Percentiles rank a stretch among this genome's conserved stretches.
Evolutionary conservation across 768 basidiomycete genomes (phyloP).

Genomic region (Mrakia frigida): DNA sequence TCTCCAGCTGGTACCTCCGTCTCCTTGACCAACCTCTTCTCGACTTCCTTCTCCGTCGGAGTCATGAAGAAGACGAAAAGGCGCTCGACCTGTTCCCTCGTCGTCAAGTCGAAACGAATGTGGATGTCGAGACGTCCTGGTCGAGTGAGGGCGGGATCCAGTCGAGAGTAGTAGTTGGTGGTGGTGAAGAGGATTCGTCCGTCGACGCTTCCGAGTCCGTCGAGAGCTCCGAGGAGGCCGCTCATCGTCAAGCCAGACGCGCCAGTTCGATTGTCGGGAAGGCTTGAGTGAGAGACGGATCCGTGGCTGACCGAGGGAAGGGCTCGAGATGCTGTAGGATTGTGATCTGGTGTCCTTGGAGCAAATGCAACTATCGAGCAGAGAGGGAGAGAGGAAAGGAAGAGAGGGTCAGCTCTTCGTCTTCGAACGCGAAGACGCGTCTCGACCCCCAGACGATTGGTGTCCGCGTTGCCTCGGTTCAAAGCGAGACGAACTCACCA

Average conservation of each 20-base stretch:
- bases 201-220: conserved; percentile 72
- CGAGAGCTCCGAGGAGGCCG: conserved; percentile 69
- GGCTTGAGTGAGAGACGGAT: too few species aligned
- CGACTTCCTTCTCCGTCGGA: conserved; percentile 26
- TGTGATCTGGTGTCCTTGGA: too few species aligned
- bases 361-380: conserved; percentile 15
- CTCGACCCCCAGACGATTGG: too few species aligned
- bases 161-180: conserved; percentile 47
- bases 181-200: conserved; percentile 75
- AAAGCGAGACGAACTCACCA: conserved; percentile 49
- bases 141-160: conserved; percentile 69
- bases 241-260: conserved; percentile 55
- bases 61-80: conserved; percentile 54
- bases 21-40: background rate
- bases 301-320: too few species aligned
- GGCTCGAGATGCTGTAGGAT: too few species aligned
- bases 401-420: background rate
- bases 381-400: background rate
- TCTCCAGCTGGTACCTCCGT: conserved; percentile 17
- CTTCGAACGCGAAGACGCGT: too few species aligned
- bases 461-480: too few species aligned
- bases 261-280: too few species aligned
- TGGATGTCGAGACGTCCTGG: conserved; percentile 78
- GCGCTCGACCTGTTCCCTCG: conserved; percentile 59
- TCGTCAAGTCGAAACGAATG: conserved; percentile 68